Conservation (phyloP, 2,329 filamentous ascomycete genomes). For the Talaromyces sp. region DNA sequence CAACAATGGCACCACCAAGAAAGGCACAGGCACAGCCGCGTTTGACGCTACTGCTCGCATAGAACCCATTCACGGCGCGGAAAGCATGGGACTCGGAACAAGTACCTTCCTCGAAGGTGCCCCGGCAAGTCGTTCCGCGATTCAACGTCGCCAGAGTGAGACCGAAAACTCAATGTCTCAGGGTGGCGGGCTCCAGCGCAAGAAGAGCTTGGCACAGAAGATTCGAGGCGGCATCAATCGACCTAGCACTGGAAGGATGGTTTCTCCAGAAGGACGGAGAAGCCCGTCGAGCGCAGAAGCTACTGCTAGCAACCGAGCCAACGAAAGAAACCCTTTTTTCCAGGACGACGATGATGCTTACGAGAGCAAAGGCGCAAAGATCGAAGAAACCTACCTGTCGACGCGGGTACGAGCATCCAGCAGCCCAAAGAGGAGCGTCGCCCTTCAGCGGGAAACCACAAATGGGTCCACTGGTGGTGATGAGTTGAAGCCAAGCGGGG, state of each 20-base stretch:
- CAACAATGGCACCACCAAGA: slow-evolving; percentile 37
- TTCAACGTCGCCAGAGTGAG: slow-evolving; percentile 70
- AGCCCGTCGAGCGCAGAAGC: slow-evolving; percentile 26
- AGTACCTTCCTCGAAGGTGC: slow-evolving; percentile 95
- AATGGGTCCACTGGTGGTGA: slow-evolving; percentile 41
- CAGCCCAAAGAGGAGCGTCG: slow-evolving; percentile 52
- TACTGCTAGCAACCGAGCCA: slow-evolving; percentile 28
- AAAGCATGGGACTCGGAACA: slow-evolving; percentile 79
- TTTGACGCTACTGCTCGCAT: slow-evolving; percentile 67
- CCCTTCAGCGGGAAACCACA: slow-evolving; percentile 62
- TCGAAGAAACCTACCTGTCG: slow-evolving; percentile 43
- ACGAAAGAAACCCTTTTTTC: slow-evolving; percentile 74
- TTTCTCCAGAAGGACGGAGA: slow-evolving; percentile 49
- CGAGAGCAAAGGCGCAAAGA: slow-evolving; percentile 59
- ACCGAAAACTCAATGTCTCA: slow-evolving; percentile 47
- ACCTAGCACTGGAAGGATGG: slow-evolving; percentile 56
- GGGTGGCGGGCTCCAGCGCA: slow-evolving; percentile 67
- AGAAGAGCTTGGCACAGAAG: slow-evolving; percentile 91
- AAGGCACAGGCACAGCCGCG: slow-evolving; percentile 29
- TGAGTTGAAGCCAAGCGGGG: slow-evolving; percentile 41
- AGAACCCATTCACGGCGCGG: slow-evolving; percentile 76
- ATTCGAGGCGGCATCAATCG: slow-evolving; percentile 71
- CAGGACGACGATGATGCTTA: slow-evolving; percentile 69
- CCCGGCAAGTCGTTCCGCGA: slow-evolving; percentile 74
- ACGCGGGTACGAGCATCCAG: slow-evolving; percentile 48